Evolutionary conservation across 2,329 filamentous ascomycete species (phyloP).

Genomic region (Colletotrichum plurivorum): DNA sequence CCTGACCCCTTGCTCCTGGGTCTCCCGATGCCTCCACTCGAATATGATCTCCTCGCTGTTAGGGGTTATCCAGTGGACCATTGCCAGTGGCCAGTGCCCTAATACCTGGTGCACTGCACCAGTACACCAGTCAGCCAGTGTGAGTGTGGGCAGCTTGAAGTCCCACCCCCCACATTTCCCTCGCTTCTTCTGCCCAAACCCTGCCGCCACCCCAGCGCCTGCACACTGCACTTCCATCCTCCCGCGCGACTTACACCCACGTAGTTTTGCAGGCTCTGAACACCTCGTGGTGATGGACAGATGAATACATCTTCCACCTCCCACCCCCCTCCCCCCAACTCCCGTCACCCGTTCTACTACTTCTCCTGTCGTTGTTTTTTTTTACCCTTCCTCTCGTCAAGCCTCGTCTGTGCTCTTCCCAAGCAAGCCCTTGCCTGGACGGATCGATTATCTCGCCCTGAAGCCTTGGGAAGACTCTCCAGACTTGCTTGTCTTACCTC

Average conservation of each 20-base stretch:
- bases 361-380: slow-evolving; percentile 35
- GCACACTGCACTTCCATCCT: background rate
- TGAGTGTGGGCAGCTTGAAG: too few relatives aligned
- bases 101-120: too few relatives aligned
- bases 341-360: slow-evolving; percentile 28
- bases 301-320: slow-evolving; percentile 40
- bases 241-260: slow-evolving; percentile 39
- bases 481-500: slow-evolving; percentile 38
- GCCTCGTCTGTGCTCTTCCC: slow-evolving; percentile 39
- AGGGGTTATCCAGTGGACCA: slow-evolving; percentile 32
- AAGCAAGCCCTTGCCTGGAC: slow-evolving; percentile 41
- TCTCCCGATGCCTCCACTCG: slow-evolving; percentile 40
- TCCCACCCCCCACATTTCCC: background rate
- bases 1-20: slow-evolving; percentile 40
- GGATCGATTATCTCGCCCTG: slow-evolving; percentile 40
- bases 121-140: too few relatives aligned
- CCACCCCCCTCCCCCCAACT: slow-evolving; percentile 33
- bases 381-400: slow-evolving; percentile 34
- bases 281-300: slow-evolving; percentile 32
- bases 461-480: slow-evolving; percentile 34
- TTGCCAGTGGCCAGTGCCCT: background rate
- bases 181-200: slow-evolving; percentile 30
- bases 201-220: slow-evolving; percentile 40
- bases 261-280: slow-evolving; percentile 25
- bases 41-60: slow-evolving; percentile 41